These are phyloP conservation scores for Staphylotrichum longicolle DNA, from an alignment of 495 filamentous ascomycete species.

Conservation along the genomic window DNA sequence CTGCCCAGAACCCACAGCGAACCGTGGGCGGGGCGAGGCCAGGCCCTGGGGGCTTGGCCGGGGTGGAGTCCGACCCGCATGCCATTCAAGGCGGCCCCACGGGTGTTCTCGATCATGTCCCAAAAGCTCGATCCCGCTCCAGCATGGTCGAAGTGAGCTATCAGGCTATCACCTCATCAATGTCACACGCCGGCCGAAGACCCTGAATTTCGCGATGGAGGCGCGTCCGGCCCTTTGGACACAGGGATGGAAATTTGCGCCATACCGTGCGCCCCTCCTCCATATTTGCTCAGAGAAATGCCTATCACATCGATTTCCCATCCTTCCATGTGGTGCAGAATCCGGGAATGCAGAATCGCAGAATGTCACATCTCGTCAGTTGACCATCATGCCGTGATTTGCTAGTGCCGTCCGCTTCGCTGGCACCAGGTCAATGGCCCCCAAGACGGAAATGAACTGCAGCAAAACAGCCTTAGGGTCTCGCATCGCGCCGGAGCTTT, in stretches of 20 bases:
- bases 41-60: background rate
- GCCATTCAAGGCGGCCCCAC: background rate
- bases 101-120: slow-evolving; percentile 27
- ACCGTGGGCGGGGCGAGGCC: background rate
- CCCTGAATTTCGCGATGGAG: slow-evolving; percentile 14
- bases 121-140: slow-evolving; percentile 31
- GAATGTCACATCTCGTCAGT: too few species aligned
- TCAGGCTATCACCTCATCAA: background rate
- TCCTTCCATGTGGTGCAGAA: too few species aligned
- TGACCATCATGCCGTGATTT: too few species aligned
- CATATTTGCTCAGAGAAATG: too few species aligned
- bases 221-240: background rate
- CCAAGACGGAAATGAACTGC: background rate
- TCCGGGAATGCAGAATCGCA: too few species aligned
- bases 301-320: too few species aligned
- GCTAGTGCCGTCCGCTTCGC: too few species aligned
- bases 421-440: background rate
- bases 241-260: background rate
- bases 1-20: background rate
- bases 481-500: background rate
- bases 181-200: slow-evolving; percentile 6
- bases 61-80: slow-evolving; percentile 26
- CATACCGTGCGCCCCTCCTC: background rate
- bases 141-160: slow-evolving; percentile 8
- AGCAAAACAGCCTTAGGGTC: too few species aligned